Conservation (phyloP, 441 rosid genomes). For the Erodium texanum region DNA sequence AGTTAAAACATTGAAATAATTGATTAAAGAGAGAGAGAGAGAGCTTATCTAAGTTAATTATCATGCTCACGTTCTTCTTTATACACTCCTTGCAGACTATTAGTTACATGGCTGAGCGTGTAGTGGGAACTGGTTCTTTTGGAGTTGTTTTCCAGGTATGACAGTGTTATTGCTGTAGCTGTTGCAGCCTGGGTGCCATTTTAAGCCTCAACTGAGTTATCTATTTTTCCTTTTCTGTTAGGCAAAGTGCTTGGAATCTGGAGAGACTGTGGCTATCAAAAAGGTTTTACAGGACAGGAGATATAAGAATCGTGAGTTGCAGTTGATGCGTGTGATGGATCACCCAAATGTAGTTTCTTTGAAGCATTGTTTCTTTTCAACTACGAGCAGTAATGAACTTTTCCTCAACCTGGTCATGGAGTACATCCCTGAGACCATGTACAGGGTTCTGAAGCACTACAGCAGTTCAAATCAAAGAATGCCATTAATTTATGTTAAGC, state of each 20-base stretch:
- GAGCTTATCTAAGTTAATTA: background rate
- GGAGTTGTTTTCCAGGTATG: conserved; percentile 91
- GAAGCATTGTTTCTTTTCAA: conserved; percentile 97
- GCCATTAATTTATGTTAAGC: conserved; percentile 86
- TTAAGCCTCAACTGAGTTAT: background rate
- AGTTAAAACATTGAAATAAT: background rate
- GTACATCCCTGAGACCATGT: conserved; percentile 90
- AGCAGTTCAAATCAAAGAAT: conserved; percentile 67
- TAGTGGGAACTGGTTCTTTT: conserved; percentile 90
- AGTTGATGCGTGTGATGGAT: conserved; percentile 87
- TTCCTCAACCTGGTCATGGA: conserved; percentile 96
- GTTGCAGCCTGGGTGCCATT: background rate
- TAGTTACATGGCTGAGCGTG: conserved; percentile 97
- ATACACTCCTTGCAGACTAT: conserved; percentile 47
- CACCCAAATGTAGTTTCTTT: conserved; percentile 87
- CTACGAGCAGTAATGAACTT: conserved; percentile 80
- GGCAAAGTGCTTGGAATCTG: conserved; percentile 95
- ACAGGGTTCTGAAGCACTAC: conserved; percentile 76
- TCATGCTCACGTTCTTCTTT: background rate
- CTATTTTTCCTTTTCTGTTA: conserved; percentile 21
- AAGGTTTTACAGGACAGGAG: conserved; percentile 89
- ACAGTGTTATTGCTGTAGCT: conserved; percentile 7
- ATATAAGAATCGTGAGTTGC: conserved; percentile 91
- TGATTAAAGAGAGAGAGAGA: background rate
- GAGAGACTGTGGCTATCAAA: conserved; percentile 92